A percentile compares a stretch with the other conserved stretches of the same genome.
Conservation (phyloP, 352 stramenopile species). For the Globisporangium recalcitrans region DNA sequence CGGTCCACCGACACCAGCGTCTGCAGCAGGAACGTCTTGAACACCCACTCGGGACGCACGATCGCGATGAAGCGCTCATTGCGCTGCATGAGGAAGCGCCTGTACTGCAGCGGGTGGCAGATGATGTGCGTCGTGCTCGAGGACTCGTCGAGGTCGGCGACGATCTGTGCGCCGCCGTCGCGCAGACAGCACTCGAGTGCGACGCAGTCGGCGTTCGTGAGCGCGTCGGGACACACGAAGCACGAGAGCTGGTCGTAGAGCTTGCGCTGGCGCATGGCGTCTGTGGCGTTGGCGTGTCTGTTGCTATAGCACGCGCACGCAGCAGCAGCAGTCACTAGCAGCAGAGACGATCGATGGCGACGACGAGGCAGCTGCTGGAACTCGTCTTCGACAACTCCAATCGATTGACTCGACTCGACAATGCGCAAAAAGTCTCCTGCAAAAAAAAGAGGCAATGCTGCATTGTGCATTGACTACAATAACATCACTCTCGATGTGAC, state of each 20-base stretch:
- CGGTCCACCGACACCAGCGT: constrained; percentile 51
- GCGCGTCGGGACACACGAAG: constrained; percentile 46
- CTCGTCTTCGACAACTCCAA: neutral
- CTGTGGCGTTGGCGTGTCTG: neutral
- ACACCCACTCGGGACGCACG: constrained; percentile 78
- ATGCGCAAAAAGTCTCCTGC: neutral
- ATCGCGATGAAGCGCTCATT: constrained; percentile 69
- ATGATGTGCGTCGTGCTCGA: constrained; percentile 65
- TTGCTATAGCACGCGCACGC: neutral
- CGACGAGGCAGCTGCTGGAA: neutral
- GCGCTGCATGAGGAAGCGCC: constrained; percentile 36
- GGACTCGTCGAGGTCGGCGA: constrained; percentile 22
- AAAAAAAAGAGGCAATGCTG: neutral
- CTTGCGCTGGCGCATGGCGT: constrained; percentile 33
- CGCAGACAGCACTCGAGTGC: constrained; percentile 56
- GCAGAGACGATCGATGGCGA: neutral
- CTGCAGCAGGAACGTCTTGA: constrained; percentile 66
- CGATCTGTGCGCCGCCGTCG: constrained; percentile 51
- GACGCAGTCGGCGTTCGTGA: constrained; percentile 31
- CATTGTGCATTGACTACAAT: neutral
- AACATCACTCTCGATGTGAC: no score
- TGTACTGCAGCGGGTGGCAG: constrained; percentile 52
- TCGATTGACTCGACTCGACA: neutral
- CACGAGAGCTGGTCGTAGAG: constrained; percentile 47
- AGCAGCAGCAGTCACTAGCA: neutral